Base-by-base conservation (phyloP, 495 filamentous ascomycete genomes). In the Sphaerosporella brunnea region DNA sequence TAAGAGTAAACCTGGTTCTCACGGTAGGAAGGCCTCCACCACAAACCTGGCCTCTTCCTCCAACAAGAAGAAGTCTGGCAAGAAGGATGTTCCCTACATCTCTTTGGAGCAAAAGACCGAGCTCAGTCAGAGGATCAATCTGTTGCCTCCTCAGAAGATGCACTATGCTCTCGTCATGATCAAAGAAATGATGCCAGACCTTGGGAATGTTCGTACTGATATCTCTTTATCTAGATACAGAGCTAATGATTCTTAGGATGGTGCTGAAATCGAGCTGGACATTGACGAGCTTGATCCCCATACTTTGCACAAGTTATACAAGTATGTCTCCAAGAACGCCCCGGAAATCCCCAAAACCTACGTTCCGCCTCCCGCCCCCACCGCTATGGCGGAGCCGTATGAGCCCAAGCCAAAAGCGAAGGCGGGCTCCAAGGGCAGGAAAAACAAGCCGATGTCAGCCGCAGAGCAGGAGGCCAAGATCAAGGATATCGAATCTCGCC, bases 371-470 rank as follows among this genome's bases (percentile, higher is more conserved):
- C 57, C 56, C 10, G 57, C 56, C 15, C 58, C 58, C n/a, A 47
- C 58, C 8, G 58, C 58, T 32, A n/a, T n/a, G n/a, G 46, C 46
- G 16, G 45, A 40, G 19, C 41, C 35, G 15, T 36, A 53, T 3
- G 56, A 59, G 25, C 24, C 41, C 15, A 59, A 55, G 47, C 51
- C 66, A 21, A 71, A 68, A 51, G 59, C 64, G 19, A 64, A 72
- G 13, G 67, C 74, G 0, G 61, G 73, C 11, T 63, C 72, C 5
- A 84, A 83, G 64, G 73, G 80, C 13, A 94, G 93, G 69, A 97
- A 97, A 72, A 94, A 97, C 66, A 96, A 95, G 70, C 90, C 90
- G 0, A 97, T 96, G 90, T 88, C 80, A 68, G 88, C 86, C 63
- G 69, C 66, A 18, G 88, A 97, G 65, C 90, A 97, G 64, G 86